Evolutionary conservation across 2,329 filamentous ascomycete genomes (phyloP).

Genomic region (Emydomyces testavorans): DNA sequence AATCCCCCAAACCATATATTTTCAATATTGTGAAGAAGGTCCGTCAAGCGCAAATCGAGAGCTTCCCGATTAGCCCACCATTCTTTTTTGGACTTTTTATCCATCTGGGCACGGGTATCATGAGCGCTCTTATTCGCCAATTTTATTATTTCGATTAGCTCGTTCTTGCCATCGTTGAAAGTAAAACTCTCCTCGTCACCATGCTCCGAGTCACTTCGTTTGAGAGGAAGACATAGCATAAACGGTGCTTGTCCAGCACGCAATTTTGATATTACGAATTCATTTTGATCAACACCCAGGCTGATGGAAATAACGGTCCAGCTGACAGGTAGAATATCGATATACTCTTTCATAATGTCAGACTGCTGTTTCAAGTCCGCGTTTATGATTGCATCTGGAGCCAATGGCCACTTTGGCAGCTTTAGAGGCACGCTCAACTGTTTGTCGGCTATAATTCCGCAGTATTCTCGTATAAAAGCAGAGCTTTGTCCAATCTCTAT

Average conservation of each 20-base stretch:
- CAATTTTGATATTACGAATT: slow-evolving; percentile 81
- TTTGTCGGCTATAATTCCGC: slow-evolving; percentile 37
- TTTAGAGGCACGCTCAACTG: slow-evolving; percentile 35
- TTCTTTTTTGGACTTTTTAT: slow-evolving; percentile 61
- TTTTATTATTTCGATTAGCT: slow-evolving; percentile 72
- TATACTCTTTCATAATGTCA: slow-evolving; percentile 64
- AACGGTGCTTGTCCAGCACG: slow-evolving; percentile 67
- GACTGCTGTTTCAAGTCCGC: slow-evolving; percentile 38
- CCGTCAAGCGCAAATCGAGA: slow-evolving; percentile 64
- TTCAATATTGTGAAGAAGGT: slow-evolving; percentile 75
- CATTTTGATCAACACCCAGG: slow-evolving; percentile 67
- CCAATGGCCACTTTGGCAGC: slow-evolving; percentile 40
- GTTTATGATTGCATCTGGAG: slow-evolving; percentile 16
- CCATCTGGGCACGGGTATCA: slow-evolving; percentile 55
- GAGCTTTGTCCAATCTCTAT: slow-evolving; percentile 33
- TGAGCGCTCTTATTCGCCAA: slow-evolving; percentile 77
- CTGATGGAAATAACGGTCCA: slow-evolving; percentile 85
- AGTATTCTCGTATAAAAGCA: slow-evolving; percentile 32
- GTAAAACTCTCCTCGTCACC: slow-evolving; percentile 70
- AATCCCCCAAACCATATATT: slow-evolving; percentile 93
- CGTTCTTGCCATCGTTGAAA: slow-evolving; percentile 65
- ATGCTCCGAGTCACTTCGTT: slow-evolving; percentile 68
- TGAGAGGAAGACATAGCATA: slow-evolving; percentile 72
- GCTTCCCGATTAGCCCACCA: slow-evolving; percentile 86
- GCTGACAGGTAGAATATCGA: slow-evolving; percentile 68